phyloP scores from a whole-genome alignment of 164 flowering plant species.

The Sextonia rubra region DNA sequence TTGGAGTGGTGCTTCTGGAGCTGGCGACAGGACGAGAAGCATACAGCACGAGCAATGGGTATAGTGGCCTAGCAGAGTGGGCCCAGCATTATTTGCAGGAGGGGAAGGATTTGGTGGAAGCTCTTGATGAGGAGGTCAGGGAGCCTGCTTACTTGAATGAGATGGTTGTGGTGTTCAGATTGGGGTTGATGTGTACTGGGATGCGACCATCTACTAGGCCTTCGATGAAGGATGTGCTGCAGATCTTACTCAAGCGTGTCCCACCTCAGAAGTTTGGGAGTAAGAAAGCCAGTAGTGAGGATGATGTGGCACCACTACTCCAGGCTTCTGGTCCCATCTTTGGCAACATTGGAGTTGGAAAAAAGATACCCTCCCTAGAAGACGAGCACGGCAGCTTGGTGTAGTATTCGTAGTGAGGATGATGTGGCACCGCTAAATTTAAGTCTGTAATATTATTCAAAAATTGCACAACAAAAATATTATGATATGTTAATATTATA shows the following conservation, averaged over 20 bases:
- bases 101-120: conserved; percentile 27
- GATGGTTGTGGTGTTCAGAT: conserved; percentile 43
- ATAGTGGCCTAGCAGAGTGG: conserved; percentile 52
- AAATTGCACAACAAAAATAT: no score
- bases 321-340: conserved; percentile 11
- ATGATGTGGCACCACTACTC: conserved; percentile 44
- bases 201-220: conserved; percentile 50
- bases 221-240: conserved; percentile 59
- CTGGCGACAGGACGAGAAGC: conserved; percentile 58
- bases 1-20: conserved; percentile 77
- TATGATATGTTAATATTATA: no score
- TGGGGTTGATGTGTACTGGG: conserved; percentile 57
- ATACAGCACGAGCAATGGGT: conserved; percentile 39
- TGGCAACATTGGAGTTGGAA: neutral
- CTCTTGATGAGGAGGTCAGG: conserved; percentile 47
- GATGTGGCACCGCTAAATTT: no score
- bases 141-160: conserved; percentile 40
- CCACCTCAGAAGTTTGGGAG: neutral
- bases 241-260: conserved; percentile 28
- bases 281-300: conserved; percentile 19
- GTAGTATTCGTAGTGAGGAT: no score
- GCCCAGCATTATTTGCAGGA: conserved; percentile 40
- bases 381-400: no score
- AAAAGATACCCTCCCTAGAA: neutral
- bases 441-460: no score